These are phyloP conservation scores for Phycomyces blakesleeanus DNA, from an alignment of 192 early-diverging fungal genomes.

Conservation along the genomic window DNA sequence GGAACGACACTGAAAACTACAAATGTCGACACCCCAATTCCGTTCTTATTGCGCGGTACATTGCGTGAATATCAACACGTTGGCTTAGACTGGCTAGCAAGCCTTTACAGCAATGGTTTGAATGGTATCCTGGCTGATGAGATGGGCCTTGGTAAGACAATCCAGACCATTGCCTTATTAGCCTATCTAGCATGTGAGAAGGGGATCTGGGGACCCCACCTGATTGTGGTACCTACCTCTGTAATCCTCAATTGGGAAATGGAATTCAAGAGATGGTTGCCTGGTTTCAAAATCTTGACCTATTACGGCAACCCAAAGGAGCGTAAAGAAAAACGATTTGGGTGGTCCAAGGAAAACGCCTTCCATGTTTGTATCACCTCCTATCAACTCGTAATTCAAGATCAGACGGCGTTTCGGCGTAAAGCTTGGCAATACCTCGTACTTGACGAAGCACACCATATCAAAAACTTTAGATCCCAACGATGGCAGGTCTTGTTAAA, in stretches of 20 bases:
- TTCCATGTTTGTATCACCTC: constrained; percentile 66
- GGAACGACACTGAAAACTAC: constrained; percentile 38
- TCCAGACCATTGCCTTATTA: constrained; percentile 64
- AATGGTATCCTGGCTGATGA: constrained; percentile 73
- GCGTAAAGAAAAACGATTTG: constrained; percentile 56
- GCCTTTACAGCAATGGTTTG: constrained; percentile 77
- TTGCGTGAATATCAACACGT: constrained; percentile 88
- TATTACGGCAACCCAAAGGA: constrained; percentile 72
- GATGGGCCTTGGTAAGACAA: constrained; percentile 66
- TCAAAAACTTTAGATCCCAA: constrained; percentile 78
- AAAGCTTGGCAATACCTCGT: constrained; percentile 67
- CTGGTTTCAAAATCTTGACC: constrained; percentile 67
- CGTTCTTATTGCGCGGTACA: constrained; percentile 58
- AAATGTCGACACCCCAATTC: constrained; percentile 49
- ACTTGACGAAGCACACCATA: constrained; percentile 67
- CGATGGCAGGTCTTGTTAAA: constrained; percentile 70
- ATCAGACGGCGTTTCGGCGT: constrained; percentile 53
- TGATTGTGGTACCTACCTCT: constrained; percentile 75
- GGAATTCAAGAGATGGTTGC: constrained; percentile 69
- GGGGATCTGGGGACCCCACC: constrained; percentile 59
- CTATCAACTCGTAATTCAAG: constrained; percentile 58
- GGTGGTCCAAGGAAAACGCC: constrained; percentile 56
- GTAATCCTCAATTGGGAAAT: constrained; percentile 79
- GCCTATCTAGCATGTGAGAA: constrained; percentile 64
- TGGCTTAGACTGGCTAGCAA: constrained; percentile 88